Percentiles rank a stretch among this genome's conserved stretches.
phyloP scores from a whole-genome alignment of 73 alveolate species.

The Tetrahymena malaccensis region DNA sequence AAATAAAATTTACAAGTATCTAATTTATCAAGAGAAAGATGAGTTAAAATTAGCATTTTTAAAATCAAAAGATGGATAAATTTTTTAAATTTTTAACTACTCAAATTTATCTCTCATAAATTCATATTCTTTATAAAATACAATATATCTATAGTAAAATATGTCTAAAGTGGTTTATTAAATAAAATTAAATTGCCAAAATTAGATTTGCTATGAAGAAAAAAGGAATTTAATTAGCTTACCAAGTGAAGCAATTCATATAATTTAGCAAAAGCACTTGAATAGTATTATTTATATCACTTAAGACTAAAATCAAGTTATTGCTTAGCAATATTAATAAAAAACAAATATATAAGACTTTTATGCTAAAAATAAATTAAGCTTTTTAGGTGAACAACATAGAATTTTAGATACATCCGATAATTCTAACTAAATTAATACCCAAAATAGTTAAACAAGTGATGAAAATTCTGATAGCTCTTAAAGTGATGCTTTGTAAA shows the following conservation, averaged over 20 bases:
- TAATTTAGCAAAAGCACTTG: neutral
- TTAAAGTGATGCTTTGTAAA: neutral
- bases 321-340: neutral
- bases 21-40: neutral
- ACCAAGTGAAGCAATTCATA: neutral
- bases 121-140: neutral
- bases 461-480: neutral
- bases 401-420: neutral
- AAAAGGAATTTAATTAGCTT: too few relatives aligned
- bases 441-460: neutral
- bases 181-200: neutral
- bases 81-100: neutral
- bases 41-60: neutral
- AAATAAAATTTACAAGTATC: neutral
- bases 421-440: neutral
- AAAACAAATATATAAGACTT: too few relatives aligned
- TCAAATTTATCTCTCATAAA: neutral
- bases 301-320: too few relatives aligned
- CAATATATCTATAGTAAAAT: neutral
- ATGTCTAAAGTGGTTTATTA: neutral
- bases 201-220: neutral
- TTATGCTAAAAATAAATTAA: too few relatives aligned
- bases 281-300: neutral
- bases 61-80: neutral
- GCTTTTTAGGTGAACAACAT: neutral